Evolutionary conservation across 352 stramenopile genomes (phyloP).

Genomic region (Peronospora belbahrii): DNA sequence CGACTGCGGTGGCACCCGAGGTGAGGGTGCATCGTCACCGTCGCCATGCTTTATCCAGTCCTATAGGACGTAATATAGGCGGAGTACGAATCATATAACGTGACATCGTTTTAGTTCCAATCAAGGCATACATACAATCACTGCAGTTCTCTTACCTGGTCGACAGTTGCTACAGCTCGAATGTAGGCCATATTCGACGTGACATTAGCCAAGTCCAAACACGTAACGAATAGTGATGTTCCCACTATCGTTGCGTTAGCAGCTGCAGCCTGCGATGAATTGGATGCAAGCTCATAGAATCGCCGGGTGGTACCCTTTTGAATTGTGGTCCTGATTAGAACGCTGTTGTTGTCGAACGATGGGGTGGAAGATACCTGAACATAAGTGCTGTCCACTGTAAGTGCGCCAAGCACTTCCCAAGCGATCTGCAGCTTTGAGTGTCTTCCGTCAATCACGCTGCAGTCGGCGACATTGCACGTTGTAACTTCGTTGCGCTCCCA

Average conservation of each 20-base stretch:
- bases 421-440: constrained; percentile 51
- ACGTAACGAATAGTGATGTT: constrained; percentile 66
- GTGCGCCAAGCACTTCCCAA: constrained; percentile 73
- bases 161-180: constrained; percentile 57
- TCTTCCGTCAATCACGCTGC: constrained; percentile 14
- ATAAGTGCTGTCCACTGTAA: constrained; percentile 67
- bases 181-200: constrained; percentile 46
- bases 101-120: background rate
- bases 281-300: constrained; percentile 48
- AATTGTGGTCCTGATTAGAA: constrained; percentile 37
- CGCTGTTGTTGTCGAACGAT: constrained; percentile 35
- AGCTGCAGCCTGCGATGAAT: constrained; percentile 22
- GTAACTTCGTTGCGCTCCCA: constrained; percentile 34
- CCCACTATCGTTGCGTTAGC: constrained; percentile 42
- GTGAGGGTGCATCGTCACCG: constrained; percentile 46
- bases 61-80: no score
- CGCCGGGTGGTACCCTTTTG: constrained; percentile 50
- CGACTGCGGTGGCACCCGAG: constrained; percentile 60
- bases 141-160: constrained; percentile 36
- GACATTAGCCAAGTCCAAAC: constrained; percentile 39
- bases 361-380: constrained; percentile 50
- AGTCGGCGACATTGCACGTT: constrained; percentile 40
- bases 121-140: background rate
- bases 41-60: constrained; percentile 54
- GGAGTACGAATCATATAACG: no score